phyloP scores from a whole-genome alignment of 2,329 filamentous ascomycete species.

The Pseudocercospora pini-densiflorae region DNA sequence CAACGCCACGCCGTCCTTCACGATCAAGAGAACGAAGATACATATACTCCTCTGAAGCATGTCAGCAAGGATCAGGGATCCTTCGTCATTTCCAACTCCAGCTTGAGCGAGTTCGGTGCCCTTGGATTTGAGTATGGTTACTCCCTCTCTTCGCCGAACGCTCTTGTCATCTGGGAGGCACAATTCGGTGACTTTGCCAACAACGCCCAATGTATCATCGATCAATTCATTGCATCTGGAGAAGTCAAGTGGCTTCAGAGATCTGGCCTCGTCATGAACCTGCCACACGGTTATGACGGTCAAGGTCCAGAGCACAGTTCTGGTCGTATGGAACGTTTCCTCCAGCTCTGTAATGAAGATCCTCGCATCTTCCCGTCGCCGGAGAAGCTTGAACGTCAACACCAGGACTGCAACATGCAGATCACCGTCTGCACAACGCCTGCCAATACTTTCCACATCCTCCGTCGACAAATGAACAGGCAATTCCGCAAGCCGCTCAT shows the following conservation, averaged over 20 bases:
- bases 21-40: slow-evolving; percentile 92
- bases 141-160: slow-evolving; percentile 94
- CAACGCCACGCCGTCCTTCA: slow-evolving; percentile 97
- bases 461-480: slow-evolving; percentile 96
- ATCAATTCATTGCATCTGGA: slow-evolving; percentile 97
- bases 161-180: slow-evolving; percentile 98
- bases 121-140: slow-evolving; percentile 99
- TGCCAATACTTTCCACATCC: slow-evolving; percentile 92
- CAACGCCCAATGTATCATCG: slow-evolving; percentile 98
- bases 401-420: slow-evolving; percentile 99
- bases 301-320: slow-evolving; percentile 99
- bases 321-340: slow-evolving; percentile 93
- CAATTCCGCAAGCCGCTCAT: slow-evolving; percentile 99
- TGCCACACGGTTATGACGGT: slow-evolving; percentile 97
- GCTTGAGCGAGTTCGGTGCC: slow-evolving; percentile 71
- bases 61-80: slow-evolving; percentile 89
- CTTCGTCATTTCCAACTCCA: slow-evolving; percentile 97
- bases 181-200: slow-evolving; percentile 99
- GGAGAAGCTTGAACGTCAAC: slow-evolving; percentile 92
- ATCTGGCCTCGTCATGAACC: slow-evolving; percentile 92
- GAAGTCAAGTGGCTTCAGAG: slow-evolving; percentile 99
- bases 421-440: slow-evolving; percentile 97
- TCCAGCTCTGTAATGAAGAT: slow-evolving; percentile 97
- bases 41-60: slow-evolving; percentile 90
- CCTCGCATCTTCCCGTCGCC: slow-evolving; percentile 86